These are phyloP conservation scores for Inga leiocalycina DNA, from an alignment of 306 rosid species.

Conservation along the genomic window DNA sequence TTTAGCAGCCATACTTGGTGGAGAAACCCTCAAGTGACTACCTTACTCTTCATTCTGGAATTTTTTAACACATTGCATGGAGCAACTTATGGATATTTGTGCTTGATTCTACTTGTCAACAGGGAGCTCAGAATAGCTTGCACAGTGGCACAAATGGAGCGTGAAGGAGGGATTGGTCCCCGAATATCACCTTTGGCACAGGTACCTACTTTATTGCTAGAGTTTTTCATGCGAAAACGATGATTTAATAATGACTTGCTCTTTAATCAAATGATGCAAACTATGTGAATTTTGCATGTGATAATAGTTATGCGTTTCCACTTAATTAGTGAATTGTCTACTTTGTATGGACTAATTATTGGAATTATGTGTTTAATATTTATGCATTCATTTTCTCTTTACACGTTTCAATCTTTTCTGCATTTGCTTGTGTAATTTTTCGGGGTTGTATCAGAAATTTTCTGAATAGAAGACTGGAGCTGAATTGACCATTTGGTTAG, in stretches of 20 bases:
- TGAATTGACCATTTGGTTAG: conserved; percentile 42
- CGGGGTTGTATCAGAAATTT: not conserved
- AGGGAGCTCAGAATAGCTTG: conserved; percentile 98
- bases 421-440: not conserved
- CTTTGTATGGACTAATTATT: not conserved
- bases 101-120: conserved; percentile 22
- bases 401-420: not conserved
- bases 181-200: conserved; percentile 93
- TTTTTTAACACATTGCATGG: conserved; percentile 26
- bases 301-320: not conserved
- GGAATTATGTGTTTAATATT: not conserved
- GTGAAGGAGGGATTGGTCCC: conserved; percentile 98
- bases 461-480: conserved; percentile 23
- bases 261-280: conserved; percentile 20
- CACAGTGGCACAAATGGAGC: conserved; percentile 97
- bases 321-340: not conserved
- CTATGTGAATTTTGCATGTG: conserved; percentile 23
- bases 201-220: conserved; percentile 45
- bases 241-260: conserved; percentile 6
- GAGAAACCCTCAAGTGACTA: conserved; percentile 82
- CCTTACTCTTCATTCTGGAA: conserved; percentile 24
- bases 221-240: not conserved
- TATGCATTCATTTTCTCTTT: not conserved
- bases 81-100: conserved; percentile 31
- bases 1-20: conserved; percentile 90